These are phyloP conservation scores for Fusarium sublunatum DNA, from an alignment of 2,329 filamentous ascomycete species.

Conservation along the genomic window DNA sequence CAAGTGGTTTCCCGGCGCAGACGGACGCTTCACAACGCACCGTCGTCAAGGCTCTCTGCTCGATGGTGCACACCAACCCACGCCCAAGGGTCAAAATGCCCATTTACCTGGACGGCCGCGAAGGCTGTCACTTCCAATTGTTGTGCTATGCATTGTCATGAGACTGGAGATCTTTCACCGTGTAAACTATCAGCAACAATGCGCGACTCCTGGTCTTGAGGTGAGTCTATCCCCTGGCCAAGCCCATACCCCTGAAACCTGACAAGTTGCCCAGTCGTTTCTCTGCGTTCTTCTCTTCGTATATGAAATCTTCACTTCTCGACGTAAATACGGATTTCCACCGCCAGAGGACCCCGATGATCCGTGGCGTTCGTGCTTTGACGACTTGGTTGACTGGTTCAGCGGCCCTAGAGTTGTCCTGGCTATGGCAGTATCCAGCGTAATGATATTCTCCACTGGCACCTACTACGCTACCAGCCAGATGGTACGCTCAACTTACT, in stretches of 20 bases:
- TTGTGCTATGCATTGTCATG: constrained; percentile 58
- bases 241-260: constrained; percentile 2
- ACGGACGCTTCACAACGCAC: constrained; percentile 58
- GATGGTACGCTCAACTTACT: constrained; percentile 60
- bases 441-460: constrained; percentile 56
- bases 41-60: constrained; percentile 36
- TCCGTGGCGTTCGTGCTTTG: constrained; percentile 59
- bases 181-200: constrained; percentile 62
- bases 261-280: constrained; percentile 55
- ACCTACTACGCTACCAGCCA: constrained; percentile 55
- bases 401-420: constrained; percentile 54
- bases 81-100: constrained; percentile 51
- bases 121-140: constrained; percentile 57
- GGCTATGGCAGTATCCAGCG: constrained; percentile 52
- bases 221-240: constrained; percentile 42
- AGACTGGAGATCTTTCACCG: constrained; percentile 62
- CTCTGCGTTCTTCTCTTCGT: constrained; percentile 58
- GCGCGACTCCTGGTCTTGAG: constrained; percentile 62
- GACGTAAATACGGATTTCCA: constrained; percentile 47
- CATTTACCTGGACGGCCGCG: constrained; percentile 59
- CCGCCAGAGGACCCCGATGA: constrained; percentile 56
- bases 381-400: constrained; percentile 62
- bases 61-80: constrained; percentile 38
- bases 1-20: constrained; percentile 59
- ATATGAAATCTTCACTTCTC: constrained; percentile 58